Evolutionary conservation across 352 stramenopile species (phyloP).

Genomic region (Phytopythium sindhum): DNA sequence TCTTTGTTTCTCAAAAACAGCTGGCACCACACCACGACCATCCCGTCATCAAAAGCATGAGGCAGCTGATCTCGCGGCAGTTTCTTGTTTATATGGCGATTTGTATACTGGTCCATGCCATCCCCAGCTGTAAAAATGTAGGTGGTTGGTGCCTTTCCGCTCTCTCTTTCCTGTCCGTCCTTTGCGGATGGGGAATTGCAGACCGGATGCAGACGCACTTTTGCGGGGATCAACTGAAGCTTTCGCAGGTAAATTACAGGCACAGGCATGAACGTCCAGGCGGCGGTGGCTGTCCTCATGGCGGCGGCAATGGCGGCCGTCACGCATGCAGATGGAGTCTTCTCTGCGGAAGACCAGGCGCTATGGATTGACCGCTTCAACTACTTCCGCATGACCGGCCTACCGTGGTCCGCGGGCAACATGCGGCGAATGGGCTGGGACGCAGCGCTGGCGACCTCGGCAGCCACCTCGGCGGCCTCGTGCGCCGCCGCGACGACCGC

Average conservation of each 20-base stretch:
- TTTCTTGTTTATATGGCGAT: not conserved
- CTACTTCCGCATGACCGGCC: conserved; percentile 72
- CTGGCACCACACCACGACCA: not conserved
- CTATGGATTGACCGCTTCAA: conserved; percentile 38
- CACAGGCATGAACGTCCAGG: not conserved
- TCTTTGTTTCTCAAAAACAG: not conserved
- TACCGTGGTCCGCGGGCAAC: conserved; percentile 58
- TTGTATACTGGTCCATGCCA: not conserved
- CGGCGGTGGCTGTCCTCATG: not conserved
- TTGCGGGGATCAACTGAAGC: not conserved
- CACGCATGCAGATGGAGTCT: not conserved
- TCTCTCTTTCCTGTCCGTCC: not conserved
- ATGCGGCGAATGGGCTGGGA: conserved; percentile 73
- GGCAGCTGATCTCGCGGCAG: not conserved
- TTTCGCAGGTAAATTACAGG: not conserved
- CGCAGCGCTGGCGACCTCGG: conserved; percentile 33
- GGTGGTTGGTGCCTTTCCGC: not conserved
- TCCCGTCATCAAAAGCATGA: not conserved
- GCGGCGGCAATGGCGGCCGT: not conserved
- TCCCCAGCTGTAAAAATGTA: not conserved
- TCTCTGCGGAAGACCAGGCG: conserved; percentile 4
- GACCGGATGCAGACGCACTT: not conserved
- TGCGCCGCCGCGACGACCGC: conserved; percentile 30
- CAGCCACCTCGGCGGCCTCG: conserved; percentile 30
- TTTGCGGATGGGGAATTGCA: not conserved